phyloP scores from a whole-genome alignment of 192 early-diverging fungal genomes.

The Thoreauomyces humboldtii region DNA sequence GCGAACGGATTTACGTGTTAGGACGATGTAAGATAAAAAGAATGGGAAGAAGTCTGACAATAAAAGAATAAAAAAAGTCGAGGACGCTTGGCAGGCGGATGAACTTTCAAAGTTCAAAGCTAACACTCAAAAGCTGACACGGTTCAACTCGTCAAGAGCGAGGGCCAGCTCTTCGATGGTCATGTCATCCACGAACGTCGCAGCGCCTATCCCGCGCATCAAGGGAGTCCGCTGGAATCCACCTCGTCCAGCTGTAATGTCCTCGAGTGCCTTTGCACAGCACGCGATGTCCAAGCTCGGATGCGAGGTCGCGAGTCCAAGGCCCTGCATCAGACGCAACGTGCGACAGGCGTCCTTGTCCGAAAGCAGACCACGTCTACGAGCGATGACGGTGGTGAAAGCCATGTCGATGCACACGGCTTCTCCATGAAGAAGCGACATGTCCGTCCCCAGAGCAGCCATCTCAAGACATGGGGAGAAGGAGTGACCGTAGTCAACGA shows the following conservation, averaged over 20 bases:
- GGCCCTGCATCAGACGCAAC: neutral
- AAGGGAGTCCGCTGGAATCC: neutral
- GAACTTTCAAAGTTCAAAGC: too few relatives aligned
- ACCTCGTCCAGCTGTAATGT: neutral
- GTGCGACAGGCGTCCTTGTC: neutral
- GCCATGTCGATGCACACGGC: slow-evolving; percentile 6
- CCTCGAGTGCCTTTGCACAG: neutral
- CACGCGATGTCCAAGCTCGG: neutral
- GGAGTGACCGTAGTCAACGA: slow-evolving; percentile 2
- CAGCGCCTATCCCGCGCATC: neutral
- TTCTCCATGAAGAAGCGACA: neutral
- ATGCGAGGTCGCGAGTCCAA: neutral
- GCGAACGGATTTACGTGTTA: too few relatives aligned
- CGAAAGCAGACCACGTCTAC: neutral
- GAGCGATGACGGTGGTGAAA: neutral
- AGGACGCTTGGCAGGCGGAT: too few relatives aligned
- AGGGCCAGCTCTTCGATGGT: neutral
- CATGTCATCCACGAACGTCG: neutral
- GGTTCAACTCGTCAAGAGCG: neutral
- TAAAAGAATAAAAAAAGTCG: too few relatives aligned
- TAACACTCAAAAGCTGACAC: too few relatives aligned
- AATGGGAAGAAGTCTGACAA: too few relatives aligned
- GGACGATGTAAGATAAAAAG: too few relatives aligned
- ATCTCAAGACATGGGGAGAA: slow-evolving; percentile 5
- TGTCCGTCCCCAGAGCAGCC: neutral